Base-by-base conservation (phyloP, 805 yeast species). In the Sporopachydermia quercuum region DNA sequence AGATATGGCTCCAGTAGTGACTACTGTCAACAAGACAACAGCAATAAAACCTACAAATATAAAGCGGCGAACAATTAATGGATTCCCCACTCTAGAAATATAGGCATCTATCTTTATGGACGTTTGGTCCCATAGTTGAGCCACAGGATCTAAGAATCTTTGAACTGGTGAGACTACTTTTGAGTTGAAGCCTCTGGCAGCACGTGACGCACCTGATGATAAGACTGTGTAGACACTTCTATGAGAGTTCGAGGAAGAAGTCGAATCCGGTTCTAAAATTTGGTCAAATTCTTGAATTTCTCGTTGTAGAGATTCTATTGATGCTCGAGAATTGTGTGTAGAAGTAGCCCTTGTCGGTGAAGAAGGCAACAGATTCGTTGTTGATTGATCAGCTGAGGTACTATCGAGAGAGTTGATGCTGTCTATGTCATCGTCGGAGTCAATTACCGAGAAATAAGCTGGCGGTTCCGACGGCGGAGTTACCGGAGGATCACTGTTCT, bases 81-180 rank as follows among this genome's bases (percentile, higher is more conserved):
- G 96, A 52, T 87, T 85, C 3, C 96, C 95, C n/a, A 82, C 48
- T 43, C 71, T 70, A 15, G 76, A 63, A 8, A 89, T 57, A 18
- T 65, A 56, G 19, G 61, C 57, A 48, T 87, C 95, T 40, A 74
- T 60, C 39, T 67, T 65, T 34, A 61, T 57, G 40, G 57, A 51
- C 5, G 59, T 2, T 13, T 48, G 44, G 4, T 51, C 44, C 47
- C 63, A 61, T 1, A 60, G 37, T 36, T 58, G 61, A 1, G 64
- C 68, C 8, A 71, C 49, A 0, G 78, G 78, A 43, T 70, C 75
- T 34, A 71, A 49, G 3, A 68, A 47, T 11, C 57, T 55, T 33
- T 60, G 54, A 3, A 70, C 65, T 0, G 73, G 71, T 13, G 46
- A 38, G 2, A 61, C 49, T n/a, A 69, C 40, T 18, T 50, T 53